These are phyloP conservation scores for Pseudocercospora crystallina DNA, from an alignment of 2,329 filamentous ascomycete genomes.

Conservation along the genomic window DNA sequence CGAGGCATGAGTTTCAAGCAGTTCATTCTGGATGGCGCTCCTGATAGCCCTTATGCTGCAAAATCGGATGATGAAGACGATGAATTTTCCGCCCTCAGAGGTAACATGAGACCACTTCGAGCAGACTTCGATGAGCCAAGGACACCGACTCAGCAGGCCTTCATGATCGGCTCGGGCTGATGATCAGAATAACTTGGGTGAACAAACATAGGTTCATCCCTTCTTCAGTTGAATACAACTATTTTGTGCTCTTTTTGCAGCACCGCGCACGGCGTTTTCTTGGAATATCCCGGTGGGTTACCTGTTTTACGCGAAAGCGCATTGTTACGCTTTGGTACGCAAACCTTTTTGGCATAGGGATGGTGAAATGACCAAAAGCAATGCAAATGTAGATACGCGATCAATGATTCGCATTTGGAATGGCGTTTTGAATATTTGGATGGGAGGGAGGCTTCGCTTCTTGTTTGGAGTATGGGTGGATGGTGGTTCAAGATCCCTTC, in stretches of 20 bases:
- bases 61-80: slow-evolving; percentile 7
- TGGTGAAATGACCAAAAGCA: background rate
- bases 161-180: slow-evolving; percentile 3
- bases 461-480: too few species aligned
- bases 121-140: slow-evolving; percentile 23
- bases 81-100: slow-evolving; percentile 5
- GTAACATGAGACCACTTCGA: slow-evolving; percentile 15
- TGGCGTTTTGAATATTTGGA: background rate
- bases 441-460: too few species aligned
- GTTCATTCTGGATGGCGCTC: slow-evolving; percentile 27
- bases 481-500: too few species aligned
- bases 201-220: too few species aligned
- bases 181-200: too few species aligned
- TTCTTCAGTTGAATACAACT: too few species aligned
- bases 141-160: slow-evolving; percentile 24
- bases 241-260: too few species aligned
- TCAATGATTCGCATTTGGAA: background rate
- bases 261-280: too few species aligned
- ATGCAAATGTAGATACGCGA: slow-evolving; percentile 4
- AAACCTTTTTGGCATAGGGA: background rate
- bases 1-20: slow-evolving; percentile 28
- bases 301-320: background rate
- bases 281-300: background rate
- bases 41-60: slow-evolving; percentile 1
- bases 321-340: background rate